These are phyloP conservation scores for Tetradesmus obliquus DNA, from an alignment of 139 green algal genomes.

Conservation along the genomic window DNA sequence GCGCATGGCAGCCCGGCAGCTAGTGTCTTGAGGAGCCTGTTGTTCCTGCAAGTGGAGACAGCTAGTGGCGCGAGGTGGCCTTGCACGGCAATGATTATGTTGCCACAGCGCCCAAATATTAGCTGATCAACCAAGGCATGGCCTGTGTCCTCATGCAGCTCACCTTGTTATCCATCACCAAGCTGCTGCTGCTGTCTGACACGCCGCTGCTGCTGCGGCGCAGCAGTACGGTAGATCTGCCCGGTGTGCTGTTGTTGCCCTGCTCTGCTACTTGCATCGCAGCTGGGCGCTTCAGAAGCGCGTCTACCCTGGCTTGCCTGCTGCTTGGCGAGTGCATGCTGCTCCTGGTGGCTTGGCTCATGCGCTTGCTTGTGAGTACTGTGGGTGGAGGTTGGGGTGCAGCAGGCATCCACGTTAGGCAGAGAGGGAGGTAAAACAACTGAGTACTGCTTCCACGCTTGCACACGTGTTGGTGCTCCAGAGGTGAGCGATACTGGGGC, in stretches of 20 bases:
- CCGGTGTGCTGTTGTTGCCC: background rate
- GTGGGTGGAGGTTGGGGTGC: background rate
- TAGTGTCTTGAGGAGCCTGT: no score
- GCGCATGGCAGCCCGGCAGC: no score
- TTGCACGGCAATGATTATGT: background rate
- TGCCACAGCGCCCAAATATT: background rate
- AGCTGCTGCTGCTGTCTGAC: slow-evolving; percentile 28
- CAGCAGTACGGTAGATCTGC: slow-evolving; percentile 1
- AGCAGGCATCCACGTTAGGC: background rate
- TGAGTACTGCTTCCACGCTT: background rate
- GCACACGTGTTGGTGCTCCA: background rate
- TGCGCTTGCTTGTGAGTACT: background rate
- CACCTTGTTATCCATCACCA: slow-evolving; percentile 40
- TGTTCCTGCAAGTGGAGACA: no score
- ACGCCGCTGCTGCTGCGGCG: slow-evolving; percentile 23
- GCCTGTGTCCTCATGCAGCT: background rate
- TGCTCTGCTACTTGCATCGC: background rate
- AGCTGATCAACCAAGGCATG: background rate
- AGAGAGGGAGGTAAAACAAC: background rate
- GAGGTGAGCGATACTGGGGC: background rate
- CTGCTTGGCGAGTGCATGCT: slow-evolving; percentile 11
- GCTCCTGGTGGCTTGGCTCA: background rate
- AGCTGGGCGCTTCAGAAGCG: background rate
- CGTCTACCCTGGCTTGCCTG: background rate
- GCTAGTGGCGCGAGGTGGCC: no score